phyloP scores from a whole-genome alignment of 1,284 basidiomycete genomes.

The Rhodotorula sp. region DNA sequence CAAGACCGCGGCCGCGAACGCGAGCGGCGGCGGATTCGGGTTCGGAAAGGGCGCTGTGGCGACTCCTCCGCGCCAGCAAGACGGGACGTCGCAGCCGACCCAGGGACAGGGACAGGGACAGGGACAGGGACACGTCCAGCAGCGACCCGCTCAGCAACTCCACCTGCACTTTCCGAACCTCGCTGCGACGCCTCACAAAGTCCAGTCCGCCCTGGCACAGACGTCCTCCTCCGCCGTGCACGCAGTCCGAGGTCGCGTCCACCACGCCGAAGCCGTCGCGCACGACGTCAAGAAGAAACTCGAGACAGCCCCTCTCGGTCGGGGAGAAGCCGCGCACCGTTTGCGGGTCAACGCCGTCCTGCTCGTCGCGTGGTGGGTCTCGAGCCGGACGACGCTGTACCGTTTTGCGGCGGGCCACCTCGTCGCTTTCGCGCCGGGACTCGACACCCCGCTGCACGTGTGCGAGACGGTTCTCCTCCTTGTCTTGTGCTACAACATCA shows the following conservation, averaged over 20 bases:
- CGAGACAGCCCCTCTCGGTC: slow-evolving; percentile 22
- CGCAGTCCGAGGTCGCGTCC: neutral
- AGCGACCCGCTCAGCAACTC: slow-evolving; percentile 2
- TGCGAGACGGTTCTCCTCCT: slow-evolving; percentile 28
- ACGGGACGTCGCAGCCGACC: neutral
- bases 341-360: slow-evolving; percentile 31
- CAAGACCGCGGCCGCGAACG: slow-evolving; percentile 9
- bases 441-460: slow-evolving; percentile 36
- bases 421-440: slow-evolving; percentile 19
- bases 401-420: slow-evolving; percentile 28
- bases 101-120: neutral
- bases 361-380: slow-evolving; percentile 36
- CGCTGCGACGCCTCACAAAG: slow-evolving; percentile 6
- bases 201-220: slow-evolving; percentile 3
- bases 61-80: slow-evolving; percentile 5
- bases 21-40: neutral
- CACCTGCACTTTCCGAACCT: slow-evolving; percentile 1
- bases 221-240: slow-evolving; percentile 3
- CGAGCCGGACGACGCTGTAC: slow-evolving; percentile 29
- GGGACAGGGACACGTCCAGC: neutral
- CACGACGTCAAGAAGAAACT: slow-evolving; percentile 23
- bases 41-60: neutral
- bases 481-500: slow-evolving; percentile 37
- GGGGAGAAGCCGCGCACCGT: slow-evolving; percentile 29
- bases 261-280: neutral